Percentiles rank a stretch among this genome's conserved stretches.
These are phyloP conservation scores for Astrephomene gubernaculifera DNA, from an alignment of 139 green algal genomes.

Conservation along the genomic window DNA sequence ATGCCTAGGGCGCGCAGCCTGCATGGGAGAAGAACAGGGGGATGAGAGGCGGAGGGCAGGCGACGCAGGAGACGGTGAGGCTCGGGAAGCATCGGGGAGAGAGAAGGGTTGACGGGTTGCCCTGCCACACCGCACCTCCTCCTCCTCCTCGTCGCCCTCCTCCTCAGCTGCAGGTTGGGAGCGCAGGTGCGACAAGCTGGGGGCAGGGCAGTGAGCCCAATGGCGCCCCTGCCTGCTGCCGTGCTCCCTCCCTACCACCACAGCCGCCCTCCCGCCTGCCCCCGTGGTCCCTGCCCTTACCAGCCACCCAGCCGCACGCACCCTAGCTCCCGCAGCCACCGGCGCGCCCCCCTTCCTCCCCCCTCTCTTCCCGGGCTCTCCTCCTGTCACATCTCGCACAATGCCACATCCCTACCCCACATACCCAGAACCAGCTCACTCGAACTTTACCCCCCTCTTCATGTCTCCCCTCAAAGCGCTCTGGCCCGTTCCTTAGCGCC, in stretches of 20 bases:
- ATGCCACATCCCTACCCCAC: background rate
- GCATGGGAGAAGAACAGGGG: background rate
- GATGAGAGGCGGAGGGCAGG: background rate
- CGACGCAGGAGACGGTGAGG: background rate
- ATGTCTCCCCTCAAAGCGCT: background rate
- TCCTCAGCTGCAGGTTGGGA: background rate
- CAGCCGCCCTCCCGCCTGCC: too few species aligned
- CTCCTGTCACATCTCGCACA: background rate
- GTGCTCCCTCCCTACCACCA: too few species aligned
- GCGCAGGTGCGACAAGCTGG: background rate
- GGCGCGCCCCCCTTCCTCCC: too few species aligned
- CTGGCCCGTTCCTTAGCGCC: background rate
- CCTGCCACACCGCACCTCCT: too few species aligned
- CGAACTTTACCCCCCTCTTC: background rate
- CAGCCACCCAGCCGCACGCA: too few species aligned
- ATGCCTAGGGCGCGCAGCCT: constrained; percentile 86
- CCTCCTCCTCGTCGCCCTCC: too few species aligned
- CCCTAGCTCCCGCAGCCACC: too few species aligned
- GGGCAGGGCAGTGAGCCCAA: too few species aligned
- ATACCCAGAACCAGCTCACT: background rate
- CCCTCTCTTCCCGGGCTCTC: too few species aligned
- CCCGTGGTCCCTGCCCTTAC: too few species aligned
- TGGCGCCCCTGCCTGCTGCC: too few species aligned
- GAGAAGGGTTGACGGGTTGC: background rate
- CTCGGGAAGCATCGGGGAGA: background rate